Percentiles rank a stretch among this genome's conserved stretches.
Conservation (phyloP, 73 alveolate genomes). For the Durusdinium trenchii region DNA sequence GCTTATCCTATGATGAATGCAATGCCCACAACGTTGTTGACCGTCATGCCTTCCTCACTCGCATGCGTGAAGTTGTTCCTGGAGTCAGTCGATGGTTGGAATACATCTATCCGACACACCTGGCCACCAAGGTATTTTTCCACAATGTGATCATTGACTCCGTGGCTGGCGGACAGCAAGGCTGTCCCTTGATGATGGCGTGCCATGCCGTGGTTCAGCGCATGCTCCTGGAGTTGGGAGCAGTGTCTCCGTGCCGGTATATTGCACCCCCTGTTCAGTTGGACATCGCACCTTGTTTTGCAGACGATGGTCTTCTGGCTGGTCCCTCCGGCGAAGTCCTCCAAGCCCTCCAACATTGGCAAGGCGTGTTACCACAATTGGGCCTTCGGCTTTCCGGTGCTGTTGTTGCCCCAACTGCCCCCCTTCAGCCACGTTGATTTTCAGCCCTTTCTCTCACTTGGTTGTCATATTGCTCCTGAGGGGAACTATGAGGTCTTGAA, state of each 20-base stretch:
- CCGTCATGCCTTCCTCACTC: constrained; percentile 3
- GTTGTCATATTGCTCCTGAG: not conserved
- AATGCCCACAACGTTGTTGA: constrained; percentile 51
- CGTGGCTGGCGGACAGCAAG: constrained; percentile 35
- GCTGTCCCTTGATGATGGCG: constrained; percentile 42
- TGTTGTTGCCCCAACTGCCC: not conserved
- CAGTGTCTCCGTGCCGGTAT: not conserved
- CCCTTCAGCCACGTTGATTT: not conserved
- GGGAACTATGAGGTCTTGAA: constrained; percentile 14
- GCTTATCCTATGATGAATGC: not conserved
- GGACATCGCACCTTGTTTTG: constrained; percentile 1
- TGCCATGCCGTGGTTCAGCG: constrained; percentile 53
- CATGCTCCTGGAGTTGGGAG: not conserved
- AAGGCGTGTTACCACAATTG: not conserved
- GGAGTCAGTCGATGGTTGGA: constrained; percentile 20
- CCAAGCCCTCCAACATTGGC: constrained; percentile 1
- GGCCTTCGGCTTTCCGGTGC: not conserved
- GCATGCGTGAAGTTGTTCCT: constrained; percentile 10
- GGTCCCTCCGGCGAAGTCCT: constrained; percentile 26
- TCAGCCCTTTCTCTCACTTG: not conserved
- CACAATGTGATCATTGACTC: not conserved
- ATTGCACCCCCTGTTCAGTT: constrained; percentile 6
- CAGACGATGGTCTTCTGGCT: constrained; percentile 16
- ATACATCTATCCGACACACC: not conserved
- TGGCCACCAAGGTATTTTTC: constrained; percentile 8